Percentiles rank a stretch among this genome's conserved stretches.
Evolutionary conservation across 176 grass and related monocot genomes (phyloP).

Genomic region (Hyparrhenia diplandra): DNA sequence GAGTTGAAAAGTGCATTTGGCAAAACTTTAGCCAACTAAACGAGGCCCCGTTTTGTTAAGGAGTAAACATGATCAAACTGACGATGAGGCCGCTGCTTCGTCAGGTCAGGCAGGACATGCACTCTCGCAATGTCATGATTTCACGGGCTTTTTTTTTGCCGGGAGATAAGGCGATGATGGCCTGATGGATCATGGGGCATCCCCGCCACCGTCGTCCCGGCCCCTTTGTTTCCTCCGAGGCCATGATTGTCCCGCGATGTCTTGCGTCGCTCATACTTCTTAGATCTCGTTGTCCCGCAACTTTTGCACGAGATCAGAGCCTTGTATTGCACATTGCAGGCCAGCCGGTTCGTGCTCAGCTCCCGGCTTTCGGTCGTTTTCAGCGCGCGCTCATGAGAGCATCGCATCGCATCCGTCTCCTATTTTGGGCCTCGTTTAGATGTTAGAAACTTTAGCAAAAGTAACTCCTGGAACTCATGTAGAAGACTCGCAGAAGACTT

Average conservation of each 20-base stretch:
- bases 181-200: no score
- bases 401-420: no score
- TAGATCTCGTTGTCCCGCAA: background rate
- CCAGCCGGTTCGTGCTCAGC: background rate
- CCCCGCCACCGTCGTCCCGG: background rate
- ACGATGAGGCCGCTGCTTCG: no score
- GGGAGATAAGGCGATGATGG: conserved; percentile 13
- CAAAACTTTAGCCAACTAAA: no score
- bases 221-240: background rate
- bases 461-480: no score
- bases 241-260: conserved; percentile 27
- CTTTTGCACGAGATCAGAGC: background rate
- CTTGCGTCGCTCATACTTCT: conserved; percentile 27
- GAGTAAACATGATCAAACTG: no score
- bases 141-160: background rate
- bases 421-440: no score
- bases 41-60: no score
- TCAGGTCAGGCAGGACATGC: background rate
- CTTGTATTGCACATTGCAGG: background rate
- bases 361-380: background rate
- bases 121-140: conserved; percentile 3
- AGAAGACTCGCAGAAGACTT: no score
- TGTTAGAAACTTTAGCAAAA: no score
- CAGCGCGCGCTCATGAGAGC: background rate
- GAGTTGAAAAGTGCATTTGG: no score